Evolutionary conservation across 495 filamentous ascomycete species (phyloP), one percentile per base, ranked within the genome.

Genomic region (Penicillium daleae): DNA sequence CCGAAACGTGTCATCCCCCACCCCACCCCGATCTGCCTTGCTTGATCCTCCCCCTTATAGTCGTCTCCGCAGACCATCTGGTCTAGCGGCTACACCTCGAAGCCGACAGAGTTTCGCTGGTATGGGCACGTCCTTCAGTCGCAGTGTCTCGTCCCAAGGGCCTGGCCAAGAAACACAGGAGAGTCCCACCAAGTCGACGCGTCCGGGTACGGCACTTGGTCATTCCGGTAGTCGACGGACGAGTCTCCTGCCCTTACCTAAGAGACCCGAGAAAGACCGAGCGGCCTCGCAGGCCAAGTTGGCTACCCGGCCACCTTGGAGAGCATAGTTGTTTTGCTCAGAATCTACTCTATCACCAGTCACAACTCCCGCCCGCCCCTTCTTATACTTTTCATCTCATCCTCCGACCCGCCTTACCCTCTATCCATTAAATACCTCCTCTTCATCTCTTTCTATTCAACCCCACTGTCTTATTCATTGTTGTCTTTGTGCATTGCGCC

Each of bases 161-260:
- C 59, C 72, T 22, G 61, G 70, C 4, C 59, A 73, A 32, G 60
- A 69, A 32, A 42, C 27, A 13, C 63, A 61, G 33, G 69, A 72
- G 9, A 76, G 70, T 44, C 76, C 76, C 15, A 74, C 70, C 21
- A 80, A 78, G 57, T 51, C 69, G 2, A 52, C 65, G 5, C 75
- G 81, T 9, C 81, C 80, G 4, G 79, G 72, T 1, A 85, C 81
- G 0, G 65, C 82, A 6, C 66, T 85, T 4, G 80, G 79, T 2
- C 78, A 80, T 59, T 77, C 78, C 17, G 67, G 66, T 21, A 80
- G 73, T 50, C 77, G 80, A n/a, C 79, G 84, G 21, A 73, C 70
- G 46, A 85, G 83, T 70, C 68, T 85, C 50, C 70, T 85, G 17
- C 82, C 82, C 21, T 35, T 81, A 50, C 77, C 77, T 2, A 80